Evolutionary conservation across 2,329 filamentous ascomycete species (phyloP), one percentile per base, ranked within the genome.

Genomic region (Neonectria ditissima): DNA sequence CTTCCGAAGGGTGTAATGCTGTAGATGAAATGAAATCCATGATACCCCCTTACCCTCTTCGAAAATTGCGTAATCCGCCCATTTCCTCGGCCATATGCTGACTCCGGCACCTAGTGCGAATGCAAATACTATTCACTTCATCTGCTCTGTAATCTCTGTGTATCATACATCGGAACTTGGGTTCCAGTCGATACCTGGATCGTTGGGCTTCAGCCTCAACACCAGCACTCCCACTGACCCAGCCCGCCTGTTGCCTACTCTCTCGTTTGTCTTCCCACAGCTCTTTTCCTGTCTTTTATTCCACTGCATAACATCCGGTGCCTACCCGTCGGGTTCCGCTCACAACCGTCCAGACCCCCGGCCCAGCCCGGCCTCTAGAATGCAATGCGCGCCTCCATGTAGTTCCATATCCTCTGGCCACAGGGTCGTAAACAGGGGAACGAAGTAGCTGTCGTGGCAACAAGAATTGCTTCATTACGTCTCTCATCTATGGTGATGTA

Each of bases 401-500:
- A 59, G 47, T 73, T 64, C 58, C 63, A 56, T 56, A 41, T 59
- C 54, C 59, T 64, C 50, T 66, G 63, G 61, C 50, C 60, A 71
- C 63, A 69, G 30, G 50, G 48, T 66, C 51, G 63, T 63, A 65
- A 59, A 39, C 63, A 69, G 65, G 63, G 50, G 57, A 67, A 59
- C 55, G 60, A 62, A 65, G 57, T 63, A 63, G 65, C 59, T 73
- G 65, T 66, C 66, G 67, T 63, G 66, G 69, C 66, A 87, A 82
- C 77, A 84, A 86, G 74, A 83, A 81, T 82, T 83, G 81, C 80
- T 84, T 84, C 80, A 81, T 85, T 82, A 82, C 74, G 70, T 76
- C 69, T 79, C 75, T 80, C 77, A 79, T 85, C 84, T 88, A 89
- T 82, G 87, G 87, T 78, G 86, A 88, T 73, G 86, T 89, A 81